phyloP scores from a whole-genome alignment of 345 rosid species.

The Salix udensis region DNA sequence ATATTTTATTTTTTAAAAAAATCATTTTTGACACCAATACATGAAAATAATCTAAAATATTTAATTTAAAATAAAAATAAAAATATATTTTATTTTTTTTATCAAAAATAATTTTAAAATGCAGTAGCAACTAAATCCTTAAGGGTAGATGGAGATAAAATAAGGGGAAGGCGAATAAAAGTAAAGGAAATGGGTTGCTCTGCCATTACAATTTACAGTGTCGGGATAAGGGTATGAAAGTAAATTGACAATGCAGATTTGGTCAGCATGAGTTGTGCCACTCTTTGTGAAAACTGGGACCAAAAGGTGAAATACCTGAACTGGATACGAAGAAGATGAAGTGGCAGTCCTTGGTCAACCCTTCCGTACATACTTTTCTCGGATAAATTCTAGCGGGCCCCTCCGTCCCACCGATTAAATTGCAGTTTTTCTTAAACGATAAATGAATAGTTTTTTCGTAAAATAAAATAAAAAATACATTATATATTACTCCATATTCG shows the following conservation, averaged over 20 bases:
- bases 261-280: conserved; percentile 35
- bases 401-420: neutral
- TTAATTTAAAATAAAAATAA: too few relatives aligned
- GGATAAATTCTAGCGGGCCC: conserved; percentile 11
- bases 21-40: too few relatives aligned
- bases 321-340: conserved; percentile 1
- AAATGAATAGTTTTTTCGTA: too few relatives aligned
- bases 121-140: fast-evolving
- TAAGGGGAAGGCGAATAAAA: neutral
- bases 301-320: conserved; percentile 7
- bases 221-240: conserved; percentile 7
- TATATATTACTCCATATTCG: too few relatives aligned
- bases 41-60: too few relatives aligned
- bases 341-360: conserved; percentile 30
- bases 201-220: neutral
- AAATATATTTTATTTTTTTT: too few relatives aligned
- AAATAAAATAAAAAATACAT: too few relatives aligned
- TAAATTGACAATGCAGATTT: neutral
- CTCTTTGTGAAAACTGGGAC: conserved; percentile 24
- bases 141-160: neutral
- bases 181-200: neutral
- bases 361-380: conserved; percentile 1
- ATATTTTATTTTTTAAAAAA: too few relatives aligned
- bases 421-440: too few relatives aligned
- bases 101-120: too few relatives aligned